Percentiles rank a stretch among this genome's conserved stretches.
Conservation (phyloP, 2,329 filamentous ascomycete genomes). For the Anisogramma anomala region DNA sequence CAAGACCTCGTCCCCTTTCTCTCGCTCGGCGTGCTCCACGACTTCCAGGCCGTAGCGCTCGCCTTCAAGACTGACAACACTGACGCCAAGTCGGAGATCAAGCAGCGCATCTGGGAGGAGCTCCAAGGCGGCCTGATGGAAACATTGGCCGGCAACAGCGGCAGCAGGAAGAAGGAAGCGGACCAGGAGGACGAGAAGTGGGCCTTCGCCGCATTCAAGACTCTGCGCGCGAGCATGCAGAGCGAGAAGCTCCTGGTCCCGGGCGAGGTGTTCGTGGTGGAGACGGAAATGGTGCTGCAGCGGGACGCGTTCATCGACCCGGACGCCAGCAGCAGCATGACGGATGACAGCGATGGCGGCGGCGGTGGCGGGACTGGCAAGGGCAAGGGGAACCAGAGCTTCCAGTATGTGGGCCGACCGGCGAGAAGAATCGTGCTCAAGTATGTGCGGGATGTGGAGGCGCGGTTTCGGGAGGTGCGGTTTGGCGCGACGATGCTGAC, state of each 20-base stretch:
- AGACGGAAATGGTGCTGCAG: conserved; percentile 55
- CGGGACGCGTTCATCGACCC: conserved; percentile 48
- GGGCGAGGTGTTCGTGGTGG: conserved; percentile 63
- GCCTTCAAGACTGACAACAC: conserved; percentile 63
- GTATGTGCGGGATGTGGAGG: conserved; percentile 61
- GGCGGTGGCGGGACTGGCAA: conserved; percentile 12
- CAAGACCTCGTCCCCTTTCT: conserved; percentile 64
- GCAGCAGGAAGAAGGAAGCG: conserved; percentile 17
- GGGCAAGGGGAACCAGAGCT: conserved; percentile 1
- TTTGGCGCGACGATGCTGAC: conserved; percentile 65
- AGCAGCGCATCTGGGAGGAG: conserved; percentile 52
- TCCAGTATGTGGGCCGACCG: conserved; percentile 42
- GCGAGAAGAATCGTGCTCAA: conserved; percentile 58
- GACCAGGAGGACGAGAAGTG: conserved; percentile 50
- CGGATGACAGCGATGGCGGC: conserved; percentile 10
- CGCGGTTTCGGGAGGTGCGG: conserved; percentile 55
- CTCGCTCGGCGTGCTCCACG: conserved; percentile 61
- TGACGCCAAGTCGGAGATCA: conserved; percentile 55
- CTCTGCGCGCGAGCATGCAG: conserved; percentile 55
- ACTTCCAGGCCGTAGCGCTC: conserved; percentile 60
- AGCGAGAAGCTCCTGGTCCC: conserved; percentile 61
- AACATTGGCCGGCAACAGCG: conserved; percentile 42
- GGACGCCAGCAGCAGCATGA: conserved; percentile 15
- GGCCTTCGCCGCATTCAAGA: conserved; percentile 56
- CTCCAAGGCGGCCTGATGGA: conserved; percentile 50